These are phyloP conservation scores for Hibiscus tridactylites DNA, from an alignment of 345 rosid genomes.

Conservation along the genomic window DNA sequence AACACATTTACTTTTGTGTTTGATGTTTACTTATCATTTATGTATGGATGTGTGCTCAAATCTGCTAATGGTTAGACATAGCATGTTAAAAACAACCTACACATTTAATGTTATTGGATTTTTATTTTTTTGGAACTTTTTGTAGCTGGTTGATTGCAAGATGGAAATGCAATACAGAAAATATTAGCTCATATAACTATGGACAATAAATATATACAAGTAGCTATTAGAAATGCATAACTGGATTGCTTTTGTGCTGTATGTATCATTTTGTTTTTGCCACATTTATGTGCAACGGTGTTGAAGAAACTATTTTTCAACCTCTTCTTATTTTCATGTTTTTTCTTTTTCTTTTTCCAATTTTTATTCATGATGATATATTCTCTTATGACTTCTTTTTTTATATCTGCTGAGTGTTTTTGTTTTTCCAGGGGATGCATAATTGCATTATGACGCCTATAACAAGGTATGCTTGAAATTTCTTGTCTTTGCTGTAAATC, in stretches of 20 bases:
- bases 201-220: not conserved
- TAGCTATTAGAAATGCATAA: not conserved
- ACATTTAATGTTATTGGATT: not conserved
- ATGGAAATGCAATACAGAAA: not conserved
- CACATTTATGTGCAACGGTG: not conserved
- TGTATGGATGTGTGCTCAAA: not conserved
- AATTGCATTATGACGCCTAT: slow-evolving; percentile 54
- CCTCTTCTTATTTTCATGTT: not conserved
- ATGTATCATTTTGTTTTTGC: not conserved
- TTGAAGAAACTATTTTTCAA: not conserved
- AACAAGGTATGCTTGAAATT: slow-evolving; percentile 42
- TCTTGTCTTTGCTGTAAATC: not conserved
- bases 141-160: not conserved
- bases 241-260: not conserved
- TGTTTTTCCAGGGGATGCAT: slow-evolving; percentile 77
- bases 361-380: not conserved
- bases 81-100: not conserved
- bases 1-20: not conserved
- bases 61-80: not conserved
- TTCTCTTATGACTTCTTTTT: not conserved
- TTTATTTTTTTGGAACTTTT: not conserved
- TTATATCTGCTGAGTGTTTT: not conserved
- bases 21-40: not conserved
- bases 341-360: not conserved
- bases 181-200: not conserved